Evolutionary conservation across 2,329 filamentous ascomycete genomes (phyloP).

Genomic region (Waltergamsia citrina): DNA sequence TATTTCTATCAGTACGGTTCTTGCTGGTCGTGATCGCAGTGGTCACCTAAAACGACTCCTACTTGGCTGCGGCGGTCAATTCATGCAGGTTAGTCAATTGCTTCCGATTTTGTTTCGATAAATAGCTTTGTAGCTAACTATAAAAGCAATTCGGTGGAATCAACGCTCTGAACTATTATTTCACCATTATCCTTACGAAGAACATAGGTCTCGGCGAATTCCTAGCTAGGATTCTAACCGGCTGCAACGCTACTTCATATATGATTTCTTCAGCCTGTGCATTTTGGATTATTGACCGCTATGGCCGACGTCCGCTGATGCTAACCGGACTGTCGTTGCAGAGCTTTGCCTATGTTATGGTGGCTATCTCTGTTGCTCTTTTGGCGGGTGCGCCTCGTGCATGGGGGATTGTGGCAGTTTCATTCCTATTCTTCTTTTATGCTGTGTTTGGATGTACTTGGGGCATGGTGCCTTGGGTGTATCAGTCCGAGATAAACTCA

Average conservation of each 20-base stretch:
- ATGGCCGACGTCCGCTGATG: conserved; percentile 3
- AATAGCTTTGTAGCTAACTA: background rate
- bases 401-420: conserved; percentile 6
- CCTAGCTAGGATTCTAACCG: conserved; percentile 7
- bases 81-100: conserved; percentile 1
- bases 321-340: conserved; percentile 3
- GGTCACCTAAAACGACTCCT: conserved; percentile 3
- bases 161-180: conserved; percentile 19
- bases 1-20: background rate
- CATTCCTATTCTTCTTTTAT: conserved; percentile 5
- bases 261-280: conserved; percentile 6
- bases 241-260: conserved; percentile 13
- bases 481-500: conserved; percentile 6
- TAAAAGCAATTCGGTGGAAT: conserved; percentile 13
- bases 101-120: no score
- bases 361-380: conserved; percentile 6
- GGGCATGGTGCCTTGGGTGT: conserved; percentile 3
- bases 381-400: conserved; percentile 10
- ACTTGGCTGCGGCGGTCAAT: conserved; percentile 3
- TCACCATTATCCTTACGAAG: conserved; percentile 9
- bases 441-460: conserved; percentile 5
- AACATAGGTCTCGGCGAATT: conserved; percentile 3
- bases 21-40: background rate
- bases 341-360: conserved; percentile 3
- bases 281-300: conserved; percentile 5